Evolutionary conservation across 192 early-diverging fungal genomes (phyloP).

Genomic region (Coemansia sp.): DNA sequence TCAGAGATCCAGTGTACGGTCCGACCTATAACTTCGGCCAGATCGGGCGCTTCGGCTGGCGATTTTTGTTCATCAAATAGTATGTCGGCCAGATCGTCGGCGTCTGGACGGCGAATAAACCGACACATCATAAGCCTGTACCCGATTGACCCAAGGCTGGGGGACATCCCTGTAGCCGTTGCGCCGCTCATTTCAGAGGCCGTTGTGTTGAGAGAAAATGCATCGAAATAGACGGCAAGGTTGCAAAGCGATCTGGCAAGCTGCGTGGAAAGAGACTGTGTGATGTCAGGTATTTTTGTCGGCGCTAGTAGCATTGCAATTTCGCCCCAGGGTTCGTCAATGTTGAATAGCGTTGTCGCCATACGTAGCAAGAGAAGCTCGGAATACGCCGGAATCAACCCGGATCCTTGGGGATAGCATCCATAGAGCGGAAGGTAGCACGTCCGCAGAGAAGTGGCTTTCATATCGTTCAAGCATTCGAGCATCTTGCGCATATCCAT

Average conservation of each 20-base stretch:
- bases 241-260: constrained; percentile 23
- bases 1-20: constrained; percentile 33
- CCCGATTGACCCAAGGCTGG: constrained; percentile 6
- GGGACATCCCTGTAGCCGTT: background rate
- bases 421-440: constrained; percentile 40
- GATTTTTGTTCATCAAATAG: constrained; percentile 6
- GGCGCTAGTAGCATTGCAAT: constrained; percentile 22
- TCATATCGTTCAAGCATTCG: constrained; percentile 46
- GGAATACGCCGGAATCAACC: constrained; percentile 18
- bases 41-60: background rate
- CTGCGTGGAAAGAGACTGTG: constrained; percentile 11
- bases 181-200: background rate
- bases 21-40: background rate
- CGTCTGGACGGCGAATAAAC: constrained; percentile 22
- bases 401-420: constrained; percentile 24
- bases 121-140: constrained; percentile 19
- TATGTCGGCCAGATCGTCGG: constrained; percentile 17
- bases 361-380: constrained; percentile 35
- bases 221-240: constrained; percentile 31
- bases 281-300: constrained; percentile 10
- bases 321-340: constrained; percentile 37
- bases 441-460: constrained; percentile 18
- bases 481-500: constrained; percentile 46
- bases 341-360: constrained; percentile 40
- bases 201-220: constrained; percentile 37